Conservation (phyloP, 2,329 filamentous ascomycete genomes). For the Talaromyces amestolkiae region DNA sequence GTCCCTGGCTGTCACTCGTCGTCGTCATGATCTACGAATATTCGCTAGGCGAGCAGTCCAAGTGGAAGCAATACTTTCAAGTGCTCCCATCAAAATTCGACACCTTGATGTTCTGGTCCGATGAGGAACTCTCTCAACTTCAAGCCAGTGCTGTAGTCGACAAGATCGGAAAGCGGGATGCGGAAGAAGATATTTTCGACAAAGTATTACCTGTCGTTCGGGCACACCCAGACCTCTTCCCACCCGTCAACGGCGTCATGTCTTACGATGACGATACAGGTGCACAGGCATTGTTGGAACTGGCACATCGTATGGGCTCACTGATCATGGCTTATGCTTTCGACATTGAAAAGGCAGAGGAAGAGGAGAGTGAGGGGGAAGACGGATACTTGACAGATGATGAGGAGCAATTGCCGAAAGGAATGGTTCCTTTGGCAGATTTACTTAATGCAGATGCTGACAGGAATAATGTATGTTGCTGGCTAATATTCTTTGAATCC, state of each 20-base stretch:
- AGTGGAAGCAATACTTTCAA: conserved; percentile 75
- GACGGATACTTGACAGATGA: conserved; percentile 58
- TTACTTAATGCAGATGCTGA: conserved; percentile 85
- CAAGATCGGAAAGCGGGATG: conserved; percentile 72
- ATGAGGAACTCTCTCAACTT: conserved; percentile 66
- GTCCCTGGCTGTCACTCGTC: conserved; percentile 62
- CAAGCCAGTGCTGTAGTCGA: conserved; percentile 72
- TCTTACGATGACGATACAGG: conserved; percentile 41
- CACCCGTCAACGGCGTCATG: conserved; percentile 37
- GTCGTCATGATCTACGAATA: conserved; percentile 78
- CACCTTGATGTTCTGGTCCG: conserved; percentile 86
- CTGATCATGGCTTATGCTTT: conserved; percentile 93
- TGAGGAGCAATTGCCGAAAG: conserved; percentile 66
- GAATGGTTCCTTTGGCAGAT: conserved; percentile 88
- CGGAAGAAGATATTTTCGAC: conserved; percentile 66
- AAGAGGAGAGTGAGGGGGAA: conserved; percentile 57
- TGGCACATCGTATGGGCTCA: conserved; percentile 78
- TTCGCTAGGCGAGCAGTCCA: conserved; percentile 57
- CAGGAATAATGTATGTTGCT: conserved; percentile 65
- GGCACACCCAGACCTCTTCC: conserved; percentile 44
- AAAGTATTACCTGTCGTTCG: conserved; percentile 54
- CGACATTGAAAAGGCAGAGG: conserved; percentile 64
- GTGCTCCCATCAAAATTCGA: conserved; percentile 71
- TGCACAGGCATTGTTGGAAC: conserved; percentile 49
- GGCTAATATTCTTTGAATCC: neutral